These are phyloP conservation scores for Alternaria arbusti DNA, from an alignment of 2,329 filamentous ascomycete genomes.

Conservation along the genomic window DNA sequence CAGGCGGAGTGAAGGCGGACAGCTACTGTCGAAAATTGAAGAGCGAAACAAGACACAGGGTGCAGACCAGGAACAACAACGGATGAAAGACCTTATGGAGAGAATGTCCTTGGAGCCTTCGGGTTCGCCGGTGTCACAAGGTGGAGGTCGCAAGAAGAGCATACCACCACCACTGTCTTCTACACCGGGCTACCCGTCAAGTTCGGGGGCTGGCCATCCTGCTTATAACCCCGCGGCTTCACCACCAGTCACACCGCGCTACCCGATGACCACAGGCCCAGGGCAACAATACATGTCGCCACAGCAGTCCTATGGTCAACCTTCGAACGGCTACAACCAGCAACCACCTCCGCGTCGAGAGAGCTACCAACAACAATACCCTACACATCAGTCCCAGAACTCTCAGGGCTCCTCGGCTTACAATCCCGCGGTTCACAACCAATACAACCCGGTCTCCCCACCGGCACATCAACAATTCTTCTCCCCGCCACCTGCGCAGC, in stretches of 20 bases:
- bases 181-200: constrained; percentile 44
- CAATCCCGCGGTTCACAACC: constrained; percentile 51
- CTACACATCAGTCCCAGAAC: constrained; percentile 24
- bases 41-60: constrained; percentile 73
- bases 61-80: constrained; percentile 84
- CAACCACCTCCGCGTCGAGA: constrained; percentile 41
- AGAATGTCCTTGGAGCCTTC: constrained; percentile 81
- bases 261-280: constrained; percentile 45
- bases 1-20: constrained; percentile 85
- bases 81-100: constrained; percentile 89
- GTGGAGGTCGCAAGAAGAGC: constrained; percentile 39
- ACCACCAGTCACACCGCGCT: constrained; percentile 55
- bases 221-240: constrained; percentile 60
- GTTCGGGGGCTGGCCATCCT: constrained; percentile 41
- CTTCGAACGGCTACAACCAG: constrained; percentile 37
- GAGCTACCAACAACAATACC: constrained; percentile 37
- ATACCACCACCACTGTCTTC: constrained; percentile 51
- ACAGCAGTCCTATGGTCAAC: constrained; percentile 31
- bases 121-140: constrained; percentile 40
- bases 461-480: constrained; percentile 66
- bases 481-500: constrained; percentile 53
- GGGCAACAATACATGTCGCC: constrained; percentile 44
- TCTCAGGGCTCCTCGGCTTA: constrained; percentile 45
- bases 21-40: constrained; percentile 88
- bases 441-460: constrained; percentile 55